These are phyloP conservation scores for Petrea volubilis DNA, from an alignment of 257 asterid genomes.

Conservation along the genomic window DNA sequence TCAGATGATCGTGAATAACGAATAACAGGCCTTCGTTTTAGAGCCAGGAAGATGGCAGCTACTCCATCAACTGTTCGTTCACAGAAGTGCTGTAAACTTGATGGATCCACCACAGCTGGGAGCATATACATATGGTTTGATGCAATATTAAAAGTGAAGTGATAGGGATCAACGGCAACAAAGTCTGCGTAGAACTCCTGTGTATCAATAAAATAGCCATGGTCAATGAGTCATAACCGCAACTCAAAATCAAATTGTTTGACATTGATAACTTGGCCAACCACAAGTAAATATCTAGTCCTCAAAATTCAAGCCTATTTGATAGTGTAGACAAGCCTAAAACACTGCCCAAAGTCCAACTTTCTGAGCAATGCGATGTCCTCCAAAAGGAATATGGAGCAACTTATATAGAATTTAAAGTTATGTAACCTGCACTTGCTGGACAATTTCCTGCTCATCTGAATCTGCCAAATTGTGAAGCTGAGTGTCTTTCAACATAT, in stretches of 20 bases:
- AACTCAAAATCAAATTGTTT: constrained; percentile 15
- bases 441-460: constrained; percentile 92
- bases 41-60: constrained; percentile 81
- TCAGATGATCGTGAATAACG: constrained; percentile 92
- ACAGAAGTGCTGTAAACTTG: constrained; percentile 71
- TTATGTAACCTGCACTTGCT: constrained; percentile 98
- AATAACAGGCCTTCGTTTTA: constrained; percentile 85
- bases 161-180: constrained; percentile 83
- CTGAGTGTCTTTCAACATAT: constrained; percentile 91
- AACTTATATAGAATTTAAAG: neutral
- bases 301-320: constrained; percentile 7
- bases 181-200: constrained; percentile 97
- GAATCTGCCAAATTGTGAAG: constrained; percentile 95
- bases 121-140: constrained; percentile 87
- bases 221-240: constrained; percentile 6
- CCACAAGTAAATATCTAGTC: neutral
- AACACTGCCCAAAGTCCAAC: neutral
- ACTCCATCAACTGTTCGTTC: constrained; percentile 91
- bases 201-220: constrained; percentile 34
- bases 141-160: constrained; percentile 71
- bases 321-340: neutral
- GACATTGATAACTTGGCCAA: neutral
- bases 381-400: neutral
- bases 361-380: neutral
- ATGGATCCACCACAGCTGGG: constrained; percentile 94